Conservation (phyloP, 495 filamentous ascomycete species). For the Aspergillus taichungensis region DNA sequence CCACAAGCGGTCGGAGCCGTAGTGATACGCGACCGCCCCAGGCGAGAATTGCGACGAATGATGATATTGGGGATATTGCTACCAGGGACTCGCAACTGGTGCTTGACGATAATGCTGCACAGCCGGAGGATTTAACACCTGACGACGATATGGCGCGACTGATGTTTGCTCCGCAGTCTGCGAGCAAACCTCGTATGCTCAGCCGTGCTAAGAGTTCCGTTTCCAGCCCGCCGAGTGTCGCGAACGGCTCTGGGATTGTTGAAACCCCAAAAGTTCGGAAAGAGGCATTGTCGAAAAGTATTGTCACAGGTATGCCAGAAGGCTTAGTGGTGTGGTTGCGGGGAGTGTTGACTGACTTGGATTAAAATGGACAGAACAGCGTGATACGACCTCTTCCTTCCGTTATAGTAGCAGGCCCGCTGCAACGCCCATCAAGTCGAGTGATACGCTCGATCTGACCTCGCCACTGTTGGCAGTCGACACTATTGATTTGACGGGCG, state of each 20-base stretch:
- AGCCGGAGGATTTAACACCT: conserved; percentile 15
- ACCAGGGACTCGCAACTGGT: conserved; percentile 6
- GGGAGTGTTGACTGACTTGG: background rate
- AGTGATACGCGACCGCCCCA: conserved; percentile 2
- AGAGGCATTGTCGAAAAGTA: conserved; percentile 7
- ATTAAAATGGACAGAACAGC: conserved; percentile 18
- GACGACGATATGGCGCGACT: conserved; percentile 49
- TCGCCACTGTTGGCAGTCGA: conserved; percentile 36
- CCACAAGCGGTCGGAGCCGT: conserved; percentile 10
- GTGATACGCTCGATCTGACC: conserved; percentile 11
- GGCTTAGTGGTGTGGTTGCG: background rate
- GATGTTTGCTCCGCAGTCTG: conserved; percentile 42
- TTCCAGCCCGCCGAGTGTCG: conserved; percentile 10
- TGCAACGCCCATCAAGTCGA: conserved; percentile 16
- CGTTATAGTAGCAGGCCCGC: conserved; percentile 7
- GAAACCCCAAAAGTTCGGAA: conserved; percentile 22
- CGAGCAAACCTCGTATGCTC: conserved; percentile 41
- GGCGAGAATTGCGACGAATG: background rate
- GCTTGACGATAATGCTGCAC: conserved; percentile 3
- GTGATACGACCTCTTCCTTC: conserved; percentile 18
- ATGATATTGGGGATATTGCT: conserved; percentile 2
- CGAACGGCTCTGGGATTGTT: conserved; percentile 1
- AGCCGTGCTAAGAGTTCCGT: conserved; percentile 20
- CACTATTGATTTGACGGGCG: conserved; percentile 64
- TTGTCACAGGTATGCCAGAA: conserved; percentile 16